phyloP scores from a whole-genome alignment of 2,329 filamentous ascomycete genomes.

The Cordyceps farinosa region DNA sequence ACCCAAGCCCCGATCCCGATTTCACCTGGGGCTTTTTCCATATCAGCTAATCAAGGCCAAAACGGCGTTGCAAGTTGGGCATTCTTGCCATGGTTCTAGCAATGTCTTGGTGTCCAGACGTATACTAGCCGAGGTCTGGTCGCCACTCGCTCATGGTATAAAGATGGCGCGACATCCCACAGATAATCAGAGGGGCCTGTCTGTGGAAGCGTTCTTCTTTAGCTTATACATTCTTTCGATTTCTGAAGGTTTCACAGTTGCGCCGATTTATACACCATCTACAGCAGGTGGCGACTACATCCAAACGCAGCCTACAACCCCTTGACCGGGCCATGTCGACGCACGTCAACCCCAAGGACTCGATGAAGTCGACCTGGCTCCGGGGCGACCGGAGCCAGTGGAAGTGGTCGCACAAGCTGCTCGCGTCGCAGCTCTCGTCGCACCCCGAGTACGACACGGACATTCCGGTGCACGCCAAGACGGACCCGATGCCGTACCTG shows the following conservation, averaged over 20 bases:
- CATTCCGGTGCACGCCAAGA: slow-evolving; percentile 35
- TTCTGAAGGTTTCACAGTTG: too few species aligned
- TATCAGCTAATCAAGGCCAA: neutral
- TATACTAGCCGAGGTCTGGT: neutral
- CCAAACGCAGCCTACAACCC: neutral
- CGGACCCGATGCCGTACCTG: slow-evolving; percentile 35
- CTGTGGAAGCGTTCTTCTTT: too few species aligned
- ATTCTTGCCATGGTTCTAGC: neutral
- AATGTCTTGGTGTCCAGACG: neutral
- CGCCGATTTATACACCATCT: too few species aligned
- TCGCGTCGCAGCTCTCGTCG: slow-evolving; percentile 28
- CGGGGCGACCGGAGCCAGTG: slow-evolving; percentile 25
- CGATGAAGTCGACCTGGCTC: slow-evolving; percentile 37
- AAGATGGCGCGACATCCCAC: neutral
- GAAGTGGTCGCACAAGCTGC: slow-evolving; percentile 27
- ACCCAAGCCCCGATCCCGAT: neutral
- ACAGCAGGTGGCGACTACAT: neutral
- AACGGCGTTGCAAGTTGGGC: too few species aligned
- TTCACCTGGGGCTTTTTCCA: neutral
- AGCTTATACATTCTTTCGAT: too few species aligned
- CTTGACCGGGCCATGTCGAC: slow-evolving; percentile 1
- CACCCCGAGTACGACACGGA: slow-evolving; percentile 24
- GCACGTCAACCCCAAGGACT: slow-evolving; percentile 24
- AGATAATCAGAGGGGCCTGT: too few species aligned
- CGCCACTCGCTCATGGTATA: neutral